Base-by-base conservation (phyloP, 2,329 filamentous ascomycete genomes). In the Claviceps capensis region DNA sequence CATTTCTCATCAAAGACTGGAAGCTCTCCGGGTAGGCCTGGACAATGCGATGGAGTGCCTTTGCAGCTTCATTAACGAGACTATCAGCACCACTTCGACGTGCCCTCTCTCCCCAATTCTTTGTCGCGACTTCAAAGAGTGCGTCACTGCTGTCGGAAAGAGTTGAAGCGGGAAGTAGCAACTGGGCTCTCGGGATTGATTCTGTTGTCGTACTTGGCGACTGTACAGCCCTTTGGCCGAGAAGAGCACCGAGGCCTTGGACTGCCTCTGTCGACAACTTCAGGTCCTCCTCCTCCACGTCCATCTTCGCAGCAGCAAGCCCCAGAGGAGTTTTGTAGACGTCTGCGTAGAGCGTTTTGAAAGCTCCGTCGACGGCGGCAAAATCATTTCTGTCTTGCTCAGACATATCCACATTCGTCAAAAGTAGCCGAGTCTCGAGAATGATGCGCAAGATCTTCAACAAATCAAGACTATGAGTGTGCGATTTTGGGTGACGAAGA, bases 371-470 rank as follows among this genome's bases (percentile, higher is more conserved):
- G 17, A 66, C 63, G 41, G 61, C 61, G 46, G 61, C 63, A 57
- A 70, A 74, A 44, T 64, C 66, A 38, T 59, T 61, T 47, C 63
- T 67, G 23, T 69, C 72, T 42, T 65, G 65, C n/a, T 55, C 57
- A 3, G 60, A 62, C 58, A 69, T 62, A 1, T 61, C 57, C 5
- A 58, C 55, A 14, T 65, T 62, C 11, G 69, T 61, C 2, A 76
- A 62, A 3, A 70, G 58, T 34, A 70, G 60, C 3, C 75, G 66
- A 2, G 72, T 70, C 55, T 73, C 72, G 22, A 81, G 62, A 7
- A 79, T 62, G 1, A 75, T 72, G 49, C 75, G 74, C 5, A 80
- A 57, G 1, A 81, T 64, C 17, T 71, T 69, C 2, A 80, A 58
- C 1, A 81, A 67, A 53, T 78, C 74, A n/a, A 71, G 69, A 34